A percentile compares a stretch with the other conserved stretches of the same genome.
phyloP scores from a whole-genome alignment of 139 green algal species.

The Trebouxia sp. region DNA sequence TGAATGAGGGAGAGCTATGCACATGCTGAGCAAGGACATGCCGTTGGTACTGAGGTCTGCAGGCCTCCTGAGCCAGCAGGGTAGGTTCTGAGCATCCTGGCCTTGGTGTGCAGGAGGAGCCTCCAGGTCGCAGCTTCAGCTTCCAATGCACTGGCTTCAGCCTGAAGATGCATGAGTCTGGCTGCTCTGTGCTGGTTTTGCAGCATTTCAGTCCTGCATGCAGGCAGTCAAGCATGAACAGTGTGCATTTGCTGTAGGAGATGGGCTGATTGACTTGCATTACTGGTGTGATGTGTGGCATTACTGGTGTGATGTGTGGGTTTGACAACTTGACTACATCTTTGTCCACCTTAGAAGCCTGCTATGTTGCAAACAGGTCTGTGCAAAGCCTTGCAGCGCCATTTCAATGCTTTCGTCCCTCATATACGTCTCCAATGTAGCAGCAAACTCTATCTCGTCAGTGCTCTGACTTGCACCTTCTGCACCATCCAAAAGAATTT shows the following conservation, averaged over 20 bases:
- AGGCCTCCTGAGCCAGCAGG: constrained; percentile 8
- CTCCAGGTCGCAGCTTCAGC: constrained; percentile 24
- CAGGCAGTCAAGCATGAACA: no score
- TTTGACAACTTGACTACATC: no score
- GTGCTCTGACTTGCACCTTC: neutral
- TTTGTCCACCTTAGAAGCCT: neutral
- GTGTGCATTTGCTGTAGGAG: no score
- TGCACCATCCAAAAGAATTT: neutral
- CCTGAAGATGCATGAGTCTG: constrained; percentile 2
- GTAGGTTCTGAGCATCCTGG: neutral
- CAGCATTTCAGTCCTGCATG: neutral
- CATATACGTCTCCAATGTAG: neutral
- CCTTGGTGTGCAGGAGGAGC: constrained; percentile 1
- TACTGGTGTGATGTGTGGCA: no score
- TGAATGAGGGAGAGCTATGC: no score
- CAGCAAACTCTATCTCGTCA: neutral
- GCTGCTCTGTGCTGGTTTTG: constrained; percentile 8
- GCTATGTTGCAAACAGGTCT: neutral
- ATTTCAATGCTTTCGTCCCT: neutral
- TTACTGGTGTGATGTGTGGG: no score
- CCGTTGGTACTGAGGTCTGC: neutral
- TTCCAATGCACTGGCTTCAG: constrained; percentile 11
- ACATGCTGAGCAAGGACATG: no score
- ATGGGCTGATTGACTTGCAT: no score
- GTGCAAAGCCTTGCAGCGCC: neutral